Evolutionary conservation across 139 green algal species (phyloP).

Genomic region (Chlamydomonas applanata): DNA sequence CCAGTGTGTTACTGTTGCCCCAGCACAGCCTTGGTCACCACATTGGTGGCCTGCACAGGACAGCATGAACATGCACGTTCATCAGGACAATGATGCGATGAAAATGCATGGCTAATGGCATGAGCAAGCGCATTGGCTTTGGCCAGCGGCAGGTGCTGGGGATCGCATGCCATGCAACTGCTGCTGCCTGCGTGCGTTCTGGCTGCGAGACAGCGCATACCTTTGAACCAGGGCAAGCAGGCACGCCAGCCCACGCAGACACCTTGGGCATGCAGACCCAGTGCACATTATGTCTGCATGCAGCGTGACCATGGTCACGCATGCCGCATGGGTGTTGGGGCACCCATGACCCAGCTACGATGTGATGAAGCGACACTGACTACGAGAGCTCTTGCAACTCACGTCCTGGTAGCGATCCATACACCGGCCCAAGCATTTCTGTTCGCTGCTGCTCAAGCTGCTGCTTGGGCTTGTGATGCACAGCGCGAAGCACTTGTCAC

Average conservation of each 20-base stretch:
- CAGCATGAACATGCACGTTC: constrained; percentile 3
- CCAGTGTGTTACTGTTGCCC: constrained; percentile 3
- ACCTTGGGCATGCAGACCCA: background rate
- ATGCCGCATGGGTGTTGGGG: background rate
- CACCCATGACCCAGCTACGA: no score
- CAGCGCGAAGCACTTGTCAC: constrained; percentile 94
- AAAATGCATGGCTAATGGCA: no score
- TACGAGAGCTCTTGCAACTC: constrained; percentile 9
- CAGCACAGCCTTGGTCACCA: constrained; percentile 20
- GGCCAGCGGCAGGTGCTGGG: no score
- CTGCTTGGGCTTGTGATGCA: constrained; percentile 84
- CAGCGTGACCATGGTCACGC: no score
- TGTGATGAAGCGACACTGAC: no score
- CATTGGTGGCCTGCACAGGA: constrained; percentile 16
- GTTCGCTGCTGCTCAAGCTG: constrained; percentile 85
- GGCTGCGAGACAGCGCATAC: no score
- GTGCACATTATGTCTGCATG: background rate
- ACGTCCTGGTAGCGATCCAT: constrained; percentile 89
- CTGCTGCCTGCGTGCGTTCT: no score
- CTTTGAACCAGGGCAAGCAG: no score
- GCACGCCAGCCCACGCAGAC: no score
- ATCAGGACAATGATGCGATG: no score
- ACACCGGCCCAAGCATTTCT: constrained; percentile 85
- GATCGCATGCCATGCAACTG: no score
- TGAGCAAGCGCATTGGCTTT: no score